phyloP scores from a whole-genome alignment of 345 rosid species.

The Schrenkiella parvula region DNA sequence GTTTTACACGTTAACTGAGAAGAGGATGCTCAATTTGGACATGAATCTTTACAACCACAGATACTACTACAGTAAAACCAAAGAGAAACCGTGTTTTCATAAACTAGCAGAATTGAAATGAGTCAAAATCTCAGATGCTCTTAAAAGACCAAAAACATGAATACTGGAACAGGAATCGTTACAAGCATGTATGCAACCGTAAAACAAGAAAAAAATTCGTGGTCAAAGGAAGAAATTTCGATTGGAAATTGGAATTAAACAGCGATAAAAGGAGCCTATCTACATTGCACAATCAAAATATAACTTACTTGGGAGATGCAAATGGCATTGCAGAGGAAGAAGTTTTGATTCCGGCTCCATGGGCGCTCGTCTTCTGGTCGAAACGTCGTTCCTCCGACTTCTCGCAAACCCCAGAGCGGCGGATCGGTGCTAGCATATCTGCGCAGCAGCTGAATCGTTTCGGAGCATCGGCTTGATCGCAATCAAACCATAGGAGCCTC shows the following conservation, averaged over 20 bases:
- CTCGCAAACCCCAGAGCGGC: constrained; percentile 38
- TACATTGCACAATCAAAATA: background rate
- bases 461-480: constrained; percentile 13
- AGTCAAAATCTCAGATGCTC: too few species aligned
- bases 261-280: background rate
- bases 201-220: background rate
- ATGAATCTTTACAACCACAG: too few species aligned
- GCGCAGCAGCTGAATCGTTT: constrained; percentile 49
- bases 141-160: too few species aligned
- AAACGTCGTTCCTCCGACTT: constrained; percentile 55
- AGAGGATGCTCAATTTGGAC: too few species aligned
- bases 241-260: background rate
- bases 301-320: constrained; percentile 70
- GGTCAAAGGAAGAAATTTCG: background rate
- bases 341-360: constrained; percentile 47
- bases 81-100: too few species aligned
- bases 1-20: too few species aligned
- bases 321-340: constrained; percentile 64
- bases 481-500: constrained; percentile 28
- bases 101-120: too few species aligned
- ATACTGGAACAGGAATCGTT: too few species aligned
- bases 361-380: constrained; percentile 51
- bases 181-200: background rate
- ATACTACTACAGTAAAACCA: too few species aligned
- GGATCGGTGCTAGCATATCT: constrained; percentile 55